Base-by-base conservation (phyloP, 495 filamentous ascomycete species). In the Hypoxylon rickii region DNA sequence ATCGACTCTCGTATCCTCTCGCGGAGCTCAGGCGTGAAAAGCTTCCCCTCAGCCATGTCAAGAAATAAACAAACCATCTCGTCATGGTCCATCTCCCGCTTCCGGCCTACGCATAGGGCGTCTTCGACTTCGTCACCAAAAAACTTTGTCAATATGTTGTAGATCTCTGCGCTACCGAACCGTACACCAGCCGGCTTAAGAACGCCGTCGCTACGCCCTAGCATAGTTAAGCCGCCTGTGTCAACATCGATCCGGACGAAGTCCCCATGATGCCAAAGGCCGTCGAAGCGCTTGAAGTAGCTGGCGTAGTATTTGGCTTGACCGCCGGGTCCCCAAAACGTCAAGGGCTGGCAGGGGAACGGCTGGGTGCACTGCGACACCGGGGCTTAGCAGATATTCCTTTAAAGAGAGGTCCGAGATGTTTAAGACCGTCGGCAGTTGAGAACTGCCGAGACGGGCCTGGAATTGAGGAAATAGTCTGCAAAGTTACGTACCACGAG, bases 251-350 rank as follows among this genome's bases (percentile, higher is more conserved):
- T 77, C 18, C 87, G 82, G 11, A 96, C 82, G 64, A 96, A 97
- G 67, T 98, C 94, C 2, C 94, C 94, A 66, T 98, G 94, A 69
- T 96, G 91, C 94, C 93, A 97, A 18, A 96, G 73, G 1, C 68
- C 65, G 6, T 67, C 71, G 63, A 96, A 96, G 10, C 82, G 80
- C 48, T 92, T 89, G 61, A 98, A 98, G 70, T 98, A 98, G 61
- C 84, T 89, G 43, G 81, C 83, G 36, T 77, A 78, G 71, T 97
- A 97, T 63, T 88, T 85, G 16, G 81, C 79, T 8, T 79, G 75
- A n/a, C 92, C 90, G 1, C 73, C 75, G 0, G 75, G 64, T 11
- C 89, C 90, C 82, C 88, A 97, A 75, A 98, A 98, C 56, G 80
- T 84, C 11, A 96, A 81, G 0, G 94, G 94, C 66, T 96, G 91